These are phyloP conservation scores for Sporothrix variecibatus DNA, from an alignment of 2,329 filamentous ascomycete genomes.

Conservation along the genomic window DNA sequence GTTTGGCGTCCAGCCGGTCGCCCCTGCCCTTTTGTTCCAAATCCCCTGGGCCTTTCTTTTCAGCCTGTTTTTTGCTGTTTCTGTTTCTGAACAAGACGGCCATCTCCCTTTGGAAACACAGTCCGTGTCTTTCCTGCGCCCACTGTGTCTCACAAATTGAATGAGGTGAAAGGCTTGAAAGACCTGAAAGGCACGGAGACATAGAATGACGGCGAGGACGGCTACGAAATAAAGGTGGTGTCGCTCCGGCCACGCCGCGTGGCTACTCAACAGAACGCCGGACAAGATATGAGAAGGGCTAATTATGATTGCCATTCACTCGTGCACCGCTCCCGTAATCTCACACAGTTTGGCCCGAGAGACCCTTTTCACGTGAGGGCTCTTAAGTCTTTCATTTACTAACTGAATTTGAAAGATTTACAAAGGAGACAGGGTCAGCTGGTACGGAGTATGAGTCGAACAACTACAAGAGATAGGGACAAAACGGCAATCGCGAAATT, in stretches of 20 bases:
- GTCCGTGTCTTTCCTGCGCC: slow-evolving; percentile 9
- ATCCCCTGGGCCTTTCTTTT: neutral
- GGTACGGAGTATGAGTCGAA: neutral
- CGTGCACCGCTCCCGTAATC: neutral
- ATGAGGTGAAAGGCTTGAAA: neutral
- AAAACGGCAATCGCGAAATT: neutral
- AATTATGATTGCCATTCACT: neutral
- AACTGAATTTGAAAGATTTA: no score
- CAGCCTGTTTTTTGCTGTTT: neutral
- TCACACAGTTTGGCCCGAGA: neutral
- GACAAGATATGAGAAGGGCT: neutral
- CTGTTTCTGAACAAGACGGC: neutral
- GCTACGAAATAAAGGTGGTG: neutral
- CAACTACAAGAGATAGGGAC: neutral
- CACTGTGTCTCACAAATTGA: slow-evolving; percentile 11
- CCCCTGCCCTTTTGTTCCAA: neutral
- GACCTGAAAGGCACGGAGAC: neutral
- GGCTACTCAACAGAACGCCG: neutral
- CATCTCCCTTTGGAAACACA: neutral
- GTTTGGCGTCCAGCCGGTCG: slow-evolving; percentile 5
- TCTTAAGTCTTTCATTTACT: neutral
- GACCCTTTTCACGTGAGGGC: neutral
- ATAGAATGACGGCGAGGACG: neutral
- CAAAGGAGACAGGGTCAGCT: neutral
- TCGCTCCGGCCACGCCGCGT: slow-evolving; percentile 12